A percentile compares a stretch with the other conserved stretches of the same genome.
Conservation (phyloP, 495 filamentous ascomycete genomes). For the Haplographium delicatum region DNA sequence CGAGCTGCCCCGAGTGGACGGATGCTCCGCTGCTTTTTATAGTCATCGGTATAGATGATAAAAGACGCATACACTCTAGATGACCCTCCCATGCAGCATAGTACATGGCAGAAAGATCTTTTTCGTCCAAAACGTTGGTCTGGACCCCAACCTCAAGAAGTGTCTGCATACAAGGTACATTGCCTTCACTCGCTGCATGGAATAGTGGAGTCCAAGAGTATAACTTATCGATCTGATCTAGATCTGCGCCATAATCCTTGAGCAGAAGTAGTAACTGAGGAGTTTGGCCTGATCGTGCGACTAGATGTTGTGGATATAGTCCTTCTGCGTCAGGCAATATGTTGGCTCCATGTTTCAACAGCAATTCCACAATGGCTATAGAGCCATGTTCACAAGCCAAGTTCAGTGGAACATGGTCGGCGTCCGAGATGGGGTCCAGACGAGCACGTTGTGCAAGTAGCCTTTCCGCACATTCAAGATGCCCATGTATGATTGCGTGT, state of each 20-base stretch:
- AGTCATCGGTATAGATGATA: conserved; percentile 51
- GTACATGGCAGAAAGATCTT: conserved; percentile 90
- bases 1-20: conserved; percentile 23
- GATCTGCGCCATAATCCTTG: conserved; percentile 80
- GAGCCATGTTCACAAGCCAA: conserved; percentile 91
- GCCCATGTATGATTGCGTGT: conserved; percentile 84
- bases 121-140: conserved; percentile 77
- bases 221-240: conserved; percentile 88
- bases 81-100: conserved; percentile 99
- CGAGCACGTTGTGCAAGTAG: conserved; percentile 68
- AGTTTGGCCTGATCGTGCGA: conserved; percentile 81
- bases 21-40: conserved; percentile 25
- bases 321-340: conserved; percentile 92
- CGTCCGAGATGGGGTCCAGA: conserved; percentile 73
- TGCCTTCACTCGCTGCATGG: conserved; percentile 94
- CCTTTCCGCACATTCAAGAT: conserved; percentile 69
- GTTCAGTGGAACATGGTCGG: conserved; percentile 91
- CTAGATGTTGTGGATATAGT: conserved; percentile 94
- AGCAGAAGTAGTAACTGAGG: conserved; percentile 73
- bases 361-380: conserved; percentile 70
- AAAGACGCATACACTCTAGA: conserved; percentile 85
- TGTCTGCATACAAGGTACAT: conserved; percentile 75
- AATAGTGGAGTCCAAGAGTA: conserved; percentile 97
- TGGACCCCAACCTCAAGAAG: conserved; percentile 72
- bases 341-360: conserved; percentile 70